phyloP scores from a whole-genome alignment of 2,329 filamentous ascomycete species.

The Bisporella sp. region DNA sequence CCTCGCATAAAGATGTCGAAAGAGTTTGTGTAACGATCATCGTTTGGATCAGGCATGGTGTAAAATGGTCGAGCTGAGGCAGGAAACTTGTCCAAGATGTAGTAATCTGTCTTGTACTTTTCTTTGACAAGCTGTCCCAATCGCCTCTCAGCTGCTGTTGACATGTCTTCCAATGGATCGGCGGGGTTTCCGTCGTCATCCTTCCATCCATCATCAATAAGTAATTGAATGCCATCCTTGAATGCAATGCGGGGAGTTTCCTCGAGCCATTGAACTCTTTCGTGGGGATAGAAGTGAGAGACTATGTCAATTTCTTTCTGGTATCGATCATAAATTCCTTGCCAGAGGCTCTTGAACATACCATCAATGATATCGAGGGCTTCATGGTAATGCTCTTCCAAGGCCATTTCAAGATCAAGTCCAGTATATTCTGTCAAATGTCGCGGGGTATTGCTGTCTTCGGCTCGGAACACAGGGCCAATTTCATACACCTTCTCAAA shows the following conservation, averaged over 20 bases:
- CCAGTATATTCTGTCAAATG: constrained; percentile 94
- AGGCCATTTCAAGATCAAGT: constrained; percentile 86
- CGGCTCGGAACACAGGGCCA: constrained; percentile 83
- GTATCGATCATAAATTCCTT: constrained; percentile 61
- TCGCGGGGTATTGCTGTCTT: constrained; percentile 92
- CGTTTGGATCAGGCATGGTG: constrained; percentile 72
- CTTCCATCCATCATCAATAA: constrained; percentile 70
- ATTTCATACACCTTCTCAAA: constrained; percentile 87
- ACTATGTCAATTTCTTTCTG: constrained; percentile 70
- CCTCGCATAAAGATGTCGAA: constrained; percentile 94
- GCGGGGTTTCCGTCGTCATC: constrained; percentile 70
- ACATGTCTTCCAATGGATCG: constrained; percentile 70
- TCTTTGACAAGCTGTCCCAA: constrained; percentile 79
- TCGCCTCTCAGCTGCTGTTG: constrained; percentile 79
- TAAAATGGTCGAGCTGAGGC: constrained; percentile 81
- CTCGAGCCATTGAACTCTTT: constrained; percentile 81
- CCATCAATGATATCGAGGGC: constrained; percentile 72
- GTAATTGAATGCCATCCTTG: constrained; percentile 68
- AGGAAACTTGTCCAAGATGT: constrained; percentile 91
- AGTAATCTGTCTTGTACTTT: constrained; percentile 85
- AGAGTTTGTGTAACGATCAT: constrained; percentile 74
- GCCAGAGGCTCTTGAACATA: constrained; percentile 74
- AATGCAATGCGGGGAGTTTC: constrained; percentile 79
- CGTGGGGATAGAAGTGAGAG: constrained; percentile 78
- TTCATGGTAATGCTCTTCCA: constrained; percentile 85